Evolutionary conservation across 2,329 filamentous ascomycete species (phyloP).

Genomic region (Colletotrichum eleusines): DNA sequence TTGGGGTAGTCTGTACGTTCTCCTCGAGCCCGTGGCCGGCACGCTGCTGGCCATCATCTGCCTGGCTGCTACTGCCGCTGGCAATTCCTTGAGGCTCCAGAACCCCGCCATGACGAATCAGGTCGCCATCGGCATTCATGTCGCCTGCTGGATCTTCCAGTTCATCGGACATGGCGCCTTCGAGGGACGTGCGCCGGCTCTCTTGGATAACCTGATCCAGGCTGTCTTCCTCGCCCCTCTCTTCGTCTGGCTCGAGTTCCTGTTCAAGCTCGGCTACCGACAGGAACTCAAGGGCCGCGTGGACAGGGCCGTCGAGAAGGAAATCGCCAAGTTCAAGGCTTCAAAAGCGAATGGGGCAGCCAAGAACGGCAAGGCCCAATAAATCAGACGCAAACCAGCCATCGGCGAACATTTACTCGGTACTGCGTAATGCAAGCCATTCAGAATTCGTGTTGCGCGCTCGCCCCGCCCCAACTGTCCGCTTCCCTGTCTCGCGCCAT

Average conservation of each 20-base stretch:
- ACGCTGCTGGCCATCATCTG: constrained; percentile 81
- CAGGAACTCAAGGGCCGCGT: constrained; percentile 87
- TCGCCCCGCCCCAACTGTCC: constrained; percentile 13
- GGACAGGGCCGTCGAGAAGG: constrained; percentile 78
- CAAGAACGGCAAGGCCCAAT: constrained; percentile 66
- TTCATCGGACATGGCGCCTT: constrained; percentile 93
- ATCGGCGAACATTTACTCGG: constrained; percentile 14
- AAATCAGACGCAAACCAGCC: constrained; percentile 41
- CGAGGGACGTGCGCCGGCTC: constrained; percentile 87
- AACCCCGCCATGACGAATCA: constrained; percentile 63
- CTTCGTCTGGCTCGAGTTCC: constrained; percentile 95
- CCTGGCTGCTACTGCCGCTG: constrained; percentile 78
- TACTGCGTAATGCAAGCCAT: constrained; percentile 11
- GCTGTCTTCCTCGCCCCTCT: constrained; percentile 93
- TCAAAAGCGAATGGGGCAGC: constrained; percentile 60
- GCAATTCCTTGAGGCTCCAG: constrained; percentile 78
- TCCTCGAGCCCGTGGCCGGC: constrained; percentile 95
- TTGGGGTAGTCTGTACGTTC: constrained; percentile 85
- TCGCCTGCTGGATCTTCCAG: constrained; percentile 86
- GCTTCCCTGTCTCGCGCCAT: not conserved
- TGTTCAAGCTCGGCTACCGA: constrained; percentile 92
- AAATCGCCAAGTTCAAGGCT: constrained; percentile 80
- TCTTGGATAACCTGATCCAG: constrained; percentile 92
- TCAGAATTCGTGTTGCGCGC: constrained; percentile 6
- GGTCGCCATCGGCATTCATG: constrained; percentile 74